Conservation (phyloP, 139 green algal genomes). For the Closterium sp. region DNA sequence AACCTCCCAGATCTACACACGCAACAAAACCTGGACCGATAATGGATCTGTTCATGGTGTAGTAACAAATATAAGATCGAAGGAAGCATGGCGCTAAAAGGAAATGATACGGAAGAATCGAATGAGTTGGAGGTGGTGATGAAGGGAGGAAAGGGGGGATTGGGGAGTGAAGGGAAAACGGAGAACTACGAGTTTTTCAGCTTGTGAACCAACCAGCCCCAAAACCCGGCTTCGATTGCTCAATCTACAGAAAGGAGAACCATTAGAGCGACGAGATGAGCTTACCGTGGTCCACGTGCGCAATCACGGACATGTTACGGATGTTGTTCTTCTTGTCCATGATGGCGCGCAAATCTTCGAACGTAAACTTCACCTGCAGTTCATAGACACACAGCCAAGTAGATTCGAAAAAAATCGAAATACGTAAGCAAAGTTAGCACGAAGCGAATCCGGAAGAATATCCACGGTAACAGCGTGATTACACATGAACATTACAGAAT, state of each 20-base stretch:
- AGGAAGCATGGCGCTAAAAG: no score
- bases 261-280: no score
- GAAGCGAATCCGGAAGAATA: neutral
- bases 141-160: no score
- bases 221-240: neutral
- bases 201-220: neutral
- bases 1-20: no score
- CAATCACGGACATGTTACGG: conserved; percentile 69
- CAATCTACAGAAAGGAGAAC: neutral
- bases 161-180: neutral
- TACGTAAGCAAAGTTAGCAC: neutral
- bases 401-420: neutral
- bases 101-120: no score
- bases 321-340: conserved; percentile 71
- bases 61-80: no score
- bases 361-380: conserved; percentile 56
- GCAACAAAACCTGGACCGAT: no score
- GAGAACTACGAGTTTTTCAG: neutral
- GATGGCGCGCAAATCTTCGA: conserved; percentile 58
- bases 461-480: neutral
- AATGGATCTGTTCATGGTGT: no score
- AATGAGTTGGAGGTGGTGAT: no score
- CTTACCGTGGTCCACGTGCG: conserved; percentile 61
- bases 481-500: neutral
- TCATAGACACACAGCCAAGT: neutral